Evolutionary conservation across 352 stramenopile genomes (phyloP).

Genomic region (Phytopythium montanum): DNA sequence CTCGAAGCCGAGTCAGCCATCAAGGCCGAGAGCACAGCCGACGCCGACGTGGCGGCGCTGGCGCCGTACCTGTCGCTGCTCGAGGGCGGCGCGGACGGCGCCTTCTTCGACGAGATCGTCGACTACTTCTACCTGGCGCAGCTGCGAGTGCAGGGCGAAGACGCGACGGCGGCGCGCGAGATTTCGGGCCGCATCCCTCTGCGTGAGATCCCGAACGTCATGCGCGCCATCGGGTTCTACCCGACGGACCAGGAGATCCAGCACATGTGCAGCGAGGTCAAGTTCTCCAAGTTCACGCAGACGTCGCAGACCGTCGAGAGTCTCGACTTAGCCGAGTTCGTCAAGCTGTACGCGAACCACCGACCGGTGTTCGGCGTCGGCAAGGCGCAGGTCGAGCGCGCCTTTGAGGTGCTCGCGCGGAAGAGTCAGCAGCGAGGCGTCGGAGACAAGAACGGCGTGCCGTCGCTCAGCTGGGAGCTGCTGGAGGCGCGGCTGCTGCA

Average conservation of each 20-base stretch:
- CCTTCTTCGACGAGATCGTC: slow-evolving; percentile 90
- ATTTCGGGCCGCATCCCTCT: slow-evolving; percentile 77
- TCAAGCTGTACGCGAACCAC: slow-evolving; percentile 93
- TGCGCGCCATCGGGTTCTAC: slow-evolving; percentile 92
- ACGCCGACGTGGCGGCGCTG: slow-evolving; percentile 23
- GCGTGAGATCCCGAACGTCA: slow-evolving; percentile 89
- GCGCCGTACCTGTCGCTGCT: slow-evolving; percentile 84
- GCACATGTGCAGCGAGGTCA: slow-evolving; percentile 86
- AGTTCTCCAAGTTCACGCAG: slow-evolving; percentile 77
- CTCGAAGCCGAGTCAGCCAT: slow-evolving; percentile 36
- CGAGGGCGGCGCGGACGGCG: slow-evolving; percentile 76
- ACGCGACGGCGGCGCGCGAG: slow-evolving; percentile 65
- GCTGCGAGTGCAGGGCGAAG: slow-evolving; percentile 89
- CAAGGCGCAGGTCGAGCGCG: slow-evolving; percentile 73
- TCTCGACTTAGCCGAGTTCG: slow-evolving; percentile 70
- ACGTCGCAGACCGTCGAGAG: slow-evolving; percentile 65
- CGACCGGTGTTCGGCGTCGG: slow-evolving; percentile 85
- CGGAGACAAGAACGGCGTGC: slow-evolving; percentile 7
- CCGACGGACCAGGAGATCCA: slow-evolving; percentile 89
- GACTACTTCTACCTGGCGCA: slow-evolving; percentile 96
- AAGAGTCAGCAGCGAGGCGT: slow-evolving; percentile 7
- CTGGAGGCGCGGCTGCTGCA: slow-evolving; percentile 63
- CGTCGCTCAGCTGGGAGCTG: slow-evolving; percentile 52
- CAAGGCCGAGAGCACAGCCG: slow-evolving; percentile 5
- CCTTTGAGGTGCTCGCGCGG: slow-evolving; percentile 53